Base-by-base conservation (phyloP, 306 rosid genomes). In the Parietaria judaica region DNA sequence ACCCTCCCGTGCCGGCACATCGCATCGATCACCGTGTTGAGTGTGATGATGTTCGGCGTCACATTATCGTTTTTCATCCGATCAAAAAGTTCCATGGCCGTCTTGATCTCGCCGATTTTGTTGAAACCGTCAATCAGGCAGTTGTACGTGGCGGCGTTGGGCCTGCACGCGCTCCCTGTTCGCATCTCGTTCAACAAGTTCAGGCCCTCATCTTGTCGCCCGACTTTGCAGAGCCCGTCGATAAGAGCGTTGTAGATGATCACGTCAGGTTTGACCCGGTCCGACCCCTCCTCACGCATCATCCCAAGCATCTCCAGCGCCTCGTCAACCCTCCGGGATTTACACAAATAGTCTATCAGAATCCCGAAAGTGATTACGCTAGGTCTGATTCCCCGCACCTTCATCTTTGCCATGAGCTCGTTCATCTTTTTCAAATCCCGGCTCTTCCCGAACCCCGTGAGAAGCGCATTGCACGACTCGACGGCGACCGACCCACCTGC, bases 171-270 rank as follows among this genome's bases (percentile, higher is more conserved):
- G 11, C 58, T 43, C 38, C 69, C 60, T 5, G 36, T 72, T 79
- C 76, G 78, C 96, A 91, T 91, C 70, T 64, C 72, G 70, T 82
- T 78, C 81, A 87, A 74, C 81, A 90, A 65, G 36, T 39, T 65
- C 75, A 80, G 52, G 36, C 89, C 85, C 52, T 90, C 89, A 63
- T 90, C 95, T 41, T 78, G 95, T 80, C 86, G 83, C 56, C 96
- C 96, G 51, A 81, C 94, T 74, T 85, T 87, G 73, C 90, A 87
- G 14, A 87, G 94, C 47, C 95, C 96, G 61, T 85, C 85, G 64
- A 91, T 83, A 80, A 87, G 55, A 36, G 91, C 82, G 58, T 87
- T 87, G 69, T 72, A 87, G 60, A 67, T 72, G 58, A 76, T 45
- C 72, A 68, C 87, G 75, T 91, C 95, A 12, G 91, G 87, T 58